Evolutionary conservation across 176 grass and related monocot genomes (phyloP).

Genomic region (Oryza brachyantha): DNA sequence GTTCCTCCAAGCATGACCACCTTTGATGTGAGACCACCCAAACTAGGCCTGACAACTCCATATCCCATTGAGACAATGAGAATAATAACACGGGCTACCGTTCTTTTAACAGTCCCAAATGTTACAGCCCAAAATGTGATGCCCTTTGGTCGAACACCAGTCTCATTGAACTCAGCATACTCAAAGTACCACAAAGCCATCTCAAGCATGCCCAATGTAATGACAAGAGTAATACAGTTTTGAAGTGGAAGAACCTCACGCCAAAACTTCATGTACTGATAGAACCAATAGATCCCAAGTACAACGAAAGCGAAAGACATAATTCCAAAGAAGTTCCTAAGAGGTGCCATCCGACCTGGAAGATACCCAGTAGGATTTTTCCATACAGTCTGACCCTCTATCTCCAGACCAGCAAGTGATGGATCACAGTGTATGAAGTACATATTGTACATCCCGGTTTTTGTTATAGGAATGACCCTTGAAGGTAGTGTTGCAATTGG

Average conservation of each 20-base stretch:
- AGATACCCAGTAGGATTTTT: constrained; percentile 97
- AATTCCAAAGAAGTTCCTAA: constrained; percentile 91
- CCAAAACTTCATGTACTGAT: constrained; percentile 96
- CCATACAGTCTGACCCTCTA: constrained; percentile 94
- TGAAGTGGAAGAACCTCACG: constrained; percentile 94
- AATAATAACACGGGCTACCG: constrained; percentile 75
- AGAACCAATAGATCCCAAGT: constrained; percentile 94
- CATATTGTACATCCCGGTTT: constrained; percentile 98
- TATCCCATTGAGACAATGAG: constrained; percentile 95
- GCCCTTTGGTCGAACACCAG: constrained; percentile 76
- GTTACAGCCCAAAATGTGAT: constrained; percentile 99
- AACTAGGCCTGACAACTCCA: constrained; percentile 88
- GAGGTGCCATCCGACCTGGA: constrained; percentile 94
- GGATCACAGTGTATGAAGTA: constrained; percentile 94
- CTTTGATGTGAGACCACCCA: constrained; percentile 94
- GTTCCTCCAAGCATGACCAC: constrained; percentile 94
- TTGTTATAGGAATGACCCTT: constrained; percentile 63
- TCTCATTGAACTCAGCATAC: constrained; percentile 92
- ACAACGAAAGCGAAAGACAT: constrained; percentile 90
- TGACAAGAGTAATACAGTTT: constrained; percentile 98
- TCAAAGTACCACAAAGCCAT: constrained; percentile 99
- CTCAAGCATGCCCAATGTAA: constrained; percentile 96
- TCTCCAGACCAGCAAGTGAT: constrained; percentile 65
- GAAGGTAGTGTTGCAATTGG: constrained; percentile 64
- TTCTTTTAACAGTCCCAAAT: constrained; percentile 90